Evolutionary conservation across 208 protist species (phyloP), one percentile per base, ranked within the genome.

Genomic region (Trypanosoma lewisi): DNA sequence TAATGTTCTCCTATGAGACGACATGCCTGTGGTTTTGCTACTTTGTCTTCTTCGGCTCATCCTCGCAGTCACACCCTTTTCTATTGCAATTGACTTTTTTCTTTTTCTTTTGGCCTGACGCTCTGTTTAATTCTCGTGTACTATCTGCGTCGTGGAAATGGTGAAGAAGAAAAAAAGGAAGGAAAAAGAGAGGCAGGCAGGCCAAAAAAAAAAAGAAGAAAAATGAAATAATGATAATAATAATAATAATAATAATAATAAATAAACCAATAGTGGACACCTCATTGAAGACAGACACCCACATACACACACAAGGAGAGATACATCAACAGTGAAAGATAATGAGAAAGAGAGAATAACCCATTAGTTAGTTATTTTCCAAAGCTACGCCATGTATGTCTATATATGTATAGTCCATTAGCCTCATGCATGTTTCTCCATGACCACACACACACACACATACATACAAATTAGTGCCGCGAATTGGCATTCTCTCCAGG

Each of bases 161-260:
- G 28, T 5, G 50, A 55, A 36, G 27, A 31, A 55, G 27, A 23
- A 2, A 7, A 23, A 53, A 5, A n/a, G 5, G 28, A 14, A 31
- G 25, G 16, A 56, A 34, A 28, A 67, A 27, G 58, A 56, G 44
- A 34, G 65, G 28, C 59, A 67, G 50, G 57, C 19, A 77, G 4
- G 37, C 56, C 52, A 64, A 61, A 36, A 51, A 66, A 60, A 31
- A 31, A 14, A 61, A 52, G 27, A 57, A 60, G 34, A 60, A 25
- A 23, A 45, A 28, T 16, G 21, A 16, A 31, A n/a, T n/a, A n/a
- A n/a, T n/a, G n/a, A n/a, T n/a, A n/a, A n/a, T n/a, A n/a, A n/a
- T n/a, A n/a, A n/a, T n/a, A n/a, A n/a, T n/a, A n/a, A n/a, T n/a
- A n/a, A n/a, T n/a, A n/a, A n/a, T n/a, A n/a, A n/a, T n/a, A n/a